Conservation (phyloP, 768 basidiomycete genomes). For the Chalciporus pseudorubinellus region DNA sequence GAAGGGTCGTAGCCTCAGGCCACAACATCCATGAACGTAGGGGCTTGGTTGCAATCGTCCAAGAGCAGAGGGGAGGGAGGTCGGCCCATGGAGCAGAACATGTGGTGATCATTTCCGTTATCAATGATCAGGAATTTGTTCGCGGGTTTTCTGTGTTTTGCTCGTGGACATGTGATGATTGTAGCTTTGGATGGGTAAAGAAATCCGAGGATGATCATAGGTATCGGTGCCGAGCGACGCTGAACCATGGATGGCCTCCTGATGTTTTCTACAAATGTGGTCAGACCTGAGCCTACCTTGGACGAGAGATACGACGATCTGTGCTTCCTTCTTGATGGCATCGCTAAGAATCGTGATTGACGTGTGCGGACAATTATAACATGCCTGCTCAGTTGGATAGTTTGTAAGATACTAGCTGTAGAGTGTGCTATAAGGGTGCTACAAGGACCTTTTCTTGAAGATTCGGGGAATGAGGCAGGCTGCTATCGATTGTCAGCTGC, state of each 20-base stretch:
- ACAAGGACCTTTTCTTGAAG: too few species aligned
- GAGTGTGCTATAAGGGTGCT: too few species aligned
- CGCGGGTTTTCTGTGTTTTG: too few species aligned
- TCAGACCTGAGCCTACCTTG: background rate
- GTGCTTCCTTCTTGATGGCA: slow-evolving; percentile 10
- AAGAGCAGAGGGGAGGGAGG: background rate
- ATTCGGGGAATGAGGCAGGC: background rate
- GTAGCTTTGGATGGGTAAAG: background rate
- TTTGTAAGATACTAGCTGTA: too few species aligned
- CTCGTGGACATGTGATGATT: too few species aligned
- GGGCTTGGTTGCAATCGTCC: background rate
- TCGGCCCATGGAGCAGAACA: slow-evolving; percentile 4
- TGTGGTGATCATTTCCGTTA: slow-evolving; percentile 29
- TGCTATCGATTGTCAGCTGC: background rate
- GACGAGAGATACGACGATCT: slow-evolving; percentile 1
- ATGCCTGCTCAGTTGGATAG: background rate
- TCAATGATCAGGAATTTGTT: slow-evolving; percentile 8
- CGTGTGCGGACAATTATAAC: background rate
- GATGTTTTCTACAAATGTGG: background rate
- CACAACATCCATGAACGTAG: background rate
- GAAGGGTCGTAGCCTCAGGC: background rate
- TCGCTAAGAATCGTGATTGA: slow-evolving; percentile 2
- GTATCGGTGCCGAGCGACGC: too few species aligned
- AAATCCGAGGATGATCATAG: background rate
- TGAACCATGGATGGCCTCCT: too few species aligned